These are phyloP conservation scores for Coemansia sp. DNA, from an alignment of 192 early-diverging fungal species.

Conservation along the genomic window DNA sequence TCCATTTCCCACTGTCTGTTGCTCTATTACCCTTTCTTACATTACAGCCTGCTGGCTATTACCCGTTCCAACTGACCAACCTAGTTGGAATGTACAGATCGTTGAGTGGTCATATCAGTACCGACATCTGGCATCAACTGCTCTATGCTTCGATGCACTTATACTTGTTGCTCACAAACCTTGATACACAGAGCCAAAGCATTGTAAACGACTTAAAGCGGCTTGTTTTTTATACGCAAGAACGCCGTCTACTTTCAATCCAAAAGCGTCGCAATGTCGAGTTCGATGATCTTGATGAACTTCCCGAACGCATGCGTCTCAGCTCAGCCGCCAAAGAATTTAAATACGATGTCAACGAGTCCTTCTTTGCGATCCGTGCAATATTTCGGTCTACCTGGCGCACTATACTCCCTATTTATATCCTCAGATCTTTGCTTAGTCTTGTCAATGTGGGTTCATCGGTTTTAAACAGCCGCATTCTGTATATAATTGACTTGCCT, in stretches of 20 bases:
- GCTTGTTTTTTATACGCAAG: no score
- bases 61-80: slow-evolving; percentile 11
- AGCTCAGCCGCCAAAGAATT: slow-evolving; percentile 4
- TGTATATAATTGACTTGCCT: slow-evolving; percentile 41
- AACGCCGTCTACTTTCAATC: slow-evolving; percentile 3
- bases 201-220: neutral
- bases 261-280: slow-evolving; percentile 8
- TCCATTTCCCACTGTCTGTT: slow-evolving; percentile 4
- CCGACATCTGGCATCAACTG: no score
- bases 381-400: slow-evolving; percentile 28
- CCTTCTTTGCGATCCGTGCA: slow-evolving; percentile 33
- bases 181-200: slow-evolving; percentile 9
- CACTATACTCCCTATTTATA: slow-evolving; percentile 22
- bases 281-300: slow-evolving; percentile 14
- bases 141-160: neutral
- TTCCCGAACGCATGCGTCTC: slow-evolving; percentile 4
- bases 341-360: slow-evolving; percentile 30
- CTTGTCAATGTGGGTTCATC: neutral
- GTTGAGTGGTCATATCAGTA: neutral
- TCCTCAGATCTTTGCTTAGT: slow-evolving; percentile 5
- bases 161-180: slow-evolving; percentile 12
- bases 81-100: slow-evolving; percentile 19
- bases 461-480: slow-evolving; percentile 5
- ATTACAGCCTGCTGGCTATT: neutral
- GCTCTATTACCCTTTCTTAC: slow-evolving; percentile 5